These are phyloP conservation scores for Solanum dulcamara DNA, from an alignment of 257 asterid species.

Conservation along the genomic window DNA sequence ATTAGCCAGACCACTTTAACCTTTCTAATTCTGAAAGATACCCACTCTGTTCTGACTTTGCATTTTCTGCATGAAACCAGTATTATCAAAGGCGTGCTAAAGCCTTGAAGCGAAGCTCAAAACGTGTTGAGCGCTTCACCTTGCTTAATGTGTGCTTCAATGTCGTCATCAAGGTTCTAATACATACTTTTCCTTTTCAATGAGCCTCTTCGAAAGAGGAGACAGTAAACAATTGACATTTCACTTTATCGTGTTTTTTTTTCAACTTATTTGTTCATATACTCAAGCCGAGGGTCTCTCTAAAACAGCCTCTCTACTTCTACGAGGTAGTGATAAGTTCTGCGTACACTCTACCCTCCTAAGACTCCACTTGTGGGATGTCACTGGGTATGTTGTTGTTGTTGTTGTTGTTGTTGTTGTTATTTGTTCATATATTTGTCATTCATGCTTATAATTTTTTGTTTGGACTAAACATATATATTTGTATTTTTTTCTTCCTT, in stretches of 20 bases:
- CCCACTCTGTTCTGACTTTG: not conserved
- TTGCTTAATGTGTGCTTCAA: not conserved
- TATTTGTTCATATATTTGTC: not conserved
- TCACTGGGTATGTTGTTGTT: too few species aligned
- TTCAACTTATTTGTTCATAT: not conserved
- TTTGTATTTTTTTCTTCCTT: not conserved
- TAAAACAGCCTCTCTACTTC: too few species aligned
- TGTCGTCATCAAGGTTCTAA: not conserved
- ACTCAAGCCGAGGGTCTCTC: too few species aligned
- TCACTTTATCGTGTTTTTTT: not conserved
- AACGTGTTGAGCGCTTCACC: not conserved
- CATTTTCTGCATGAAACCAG: not conserved
- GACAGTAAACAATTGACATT: not conserved
- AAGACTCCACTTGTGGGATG: too few species aligned
- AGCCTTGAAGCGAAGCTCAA: not conserved
- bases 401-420: too few species aligned
- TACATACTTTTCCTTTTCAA: not conserved
- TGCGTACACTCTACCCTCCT: too few species aligned
- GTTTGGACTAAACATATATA: not conserved
- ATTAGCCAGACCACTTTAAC: not conserved
- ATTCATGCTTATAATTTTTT: not conserved
- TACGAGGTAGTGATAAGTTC: too few species aligned
- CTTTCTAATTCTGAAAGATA: not conserved
- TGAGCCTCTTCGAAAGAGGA: not conserved
- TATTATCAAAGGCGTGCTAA: not conserved